Evolutionary conservation across 495 filamentous ascomycete species (phyloP), one percentile per base, ranked within the genome.

Genomic region (Parathielavia appendiculata): DNA sequence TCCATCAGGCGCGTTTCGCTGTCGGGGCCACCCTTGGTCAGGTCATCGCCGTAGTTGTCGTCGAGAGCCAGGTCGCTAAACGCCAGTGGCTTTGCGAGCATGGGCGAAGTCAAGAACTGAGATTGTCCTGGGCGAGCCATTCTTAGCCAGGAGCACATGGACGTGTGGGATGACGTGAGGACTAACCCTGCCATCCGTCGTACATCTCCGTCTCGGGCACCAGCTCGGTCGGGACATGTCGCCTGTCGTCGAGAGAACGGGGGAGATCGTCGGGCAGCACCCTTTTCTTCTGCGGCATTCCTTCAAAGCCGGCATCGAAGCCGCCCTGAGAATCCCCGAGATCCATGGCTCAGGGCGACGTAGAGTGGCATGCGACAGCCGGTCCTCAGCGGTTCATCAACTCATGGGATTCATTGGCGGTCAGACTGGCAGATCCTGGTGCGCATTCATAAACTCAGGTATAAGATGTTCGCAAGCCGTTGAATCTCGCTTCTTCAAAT

Each of bases 161-260:
- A 53, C 60, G 50, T 36, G 48, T 39, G 32, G 44, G 20, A 44
- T 51, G 68, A 52, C 23, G 17, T 14, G 57, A 45, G 47, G 5
- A 70, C 76, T 36, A 70, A 96, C 92, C 92, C 86, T 96, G 91
- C 93, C 93, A 98, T 58, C 89, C 95, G 81, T 98, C 93, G 70
- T 97, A 97, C 77, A 96, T 88, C 80, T 97, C 92, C 23, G 91
- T 95, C 77, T 97, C 92, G 9, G 80, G 81, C 26, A 87, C 79
- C 60, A 76, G 69, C 35, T 79, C 73, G 36, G 71, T 71, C 13
- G 75, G 74, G 5, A 80, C 74, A 55, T 79, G 83, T 69, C 86
- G 83, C 53, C 92, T 81, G 74, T 97, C 95, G 65, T 97, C 88
- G 57, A 98, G 79, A 46, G 91, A 92, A 63, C 84, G 90, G 6